phyloP scores from a whole-genome alignment of 2,329 filamentous ascomycete genomes.

The Pseudogymnoascus destructans region DNA sequence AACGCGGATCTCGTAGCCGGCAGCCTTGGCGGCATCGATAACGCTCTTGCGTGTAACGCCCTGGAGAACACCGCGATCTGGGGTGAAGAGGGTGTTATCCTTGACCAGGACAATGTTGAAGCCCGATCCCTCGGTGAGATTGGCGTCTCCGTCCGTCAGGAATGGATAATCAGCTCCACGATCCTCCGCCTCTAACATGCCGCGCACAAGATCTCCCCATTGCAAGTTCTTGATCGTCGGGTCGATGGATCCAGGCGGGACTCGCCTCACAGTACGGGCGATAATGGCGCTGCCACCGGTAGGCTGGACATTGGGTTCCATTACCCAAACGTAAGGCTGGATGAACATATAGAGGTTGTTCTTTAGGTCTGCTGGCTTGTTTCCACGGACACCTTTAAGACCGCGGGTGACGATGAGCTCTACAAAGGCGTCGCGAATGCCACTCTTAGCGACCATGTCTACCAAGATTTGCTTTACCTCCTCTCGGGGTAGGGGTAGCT shows the following conservation, averaged over 20 bases:
- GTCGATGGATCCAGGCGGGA: slow-evolving; percentile 35
- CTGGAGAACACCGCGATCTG: slow-evolving; percentile 34
- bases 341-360: slow-evolving; percentile 37
- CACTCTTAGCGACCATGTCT: slow-evolving; percentile 34
- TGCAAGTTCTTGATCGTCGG: slow-evolving; percentile 40
- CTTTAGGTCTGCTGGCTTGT: slow-evolving; percentile 25
- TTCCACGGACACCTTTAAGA: slow-evolving; percentile 30
- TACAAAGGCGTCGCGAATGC: slow-evolving; percentile 37
- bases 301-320: slow-evolving; percentile 33
- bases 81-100: slow-evolving; percentile 32
- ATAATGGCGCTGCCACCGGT: slow-evolving; percentile 32
- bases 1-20: slow-evolving; percentile 27
- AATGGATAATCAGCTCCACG: slow-evolving; percentile 36
- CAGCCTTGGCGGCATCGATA: slow-evolving; percentile 29
- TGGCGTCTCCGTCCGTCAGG: slow-evolving; percentile 36
- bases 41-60: slow-evolving; percentile 38
- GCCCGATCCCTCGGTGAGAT: slow-evolving; percentile 37
- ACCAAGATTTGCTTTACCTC: slow-evolving; percentile 30
- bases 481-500: slow-evolving; percentile 30
- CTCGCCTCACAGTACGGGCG: slow-evolving; percentile 33
- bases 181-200: slow-evolving; percentile 34
- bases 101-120: slow-evolving; percentile 38
- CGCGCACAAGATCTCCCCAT: slow-evolving; percentile 36
- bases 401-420: slow-evolving; percentile 39
- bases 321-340: slow-evolving; percentile 37